These are phyloP conservation scores for Piloderma croceum DNA, from an alignment of 768 basidiomycete species.

Conservation along the genomic window DNA sequence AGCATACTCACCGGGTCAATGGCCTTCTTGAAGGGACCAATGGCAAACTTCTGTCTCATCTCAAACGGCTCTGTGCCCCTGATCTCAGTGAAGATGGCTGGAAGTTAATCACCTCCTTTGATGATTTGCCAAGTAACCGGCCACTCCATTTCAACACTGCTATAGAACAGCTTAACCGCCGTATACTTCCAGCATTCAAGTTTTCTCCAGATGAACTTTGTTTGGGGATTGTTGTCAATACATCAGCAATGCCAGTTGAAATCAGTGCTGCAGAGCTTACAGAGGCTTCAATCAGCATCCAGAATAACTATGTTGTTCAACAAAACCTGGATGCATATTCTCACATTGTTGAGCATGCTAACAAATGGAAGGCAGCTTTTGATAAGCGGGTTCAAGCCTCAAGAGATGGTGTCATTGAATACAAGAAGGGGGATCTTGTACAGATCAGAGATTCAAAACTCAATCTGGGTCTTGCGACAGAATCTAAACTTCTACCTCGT, in stretches of 20 bases:
- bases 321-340: constrained; percentile 26
- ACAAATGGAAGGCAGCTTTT: constrained; percentile 22
- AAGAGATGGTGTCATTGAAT: constrained; percentile 16
- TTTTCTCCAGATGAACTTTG: constrained; percentile 29
- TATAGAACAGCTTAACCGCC: constrained; percentile 14
- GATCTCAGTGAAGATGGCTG: constrained; percentile 12
- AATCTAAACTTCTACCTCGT: constrained; percentile 24
- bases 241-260: constrained; percentile 10
- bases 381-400: constrained; percentile 15
- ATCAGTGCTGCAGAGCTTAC: constrained; percentile 12
- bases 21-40: too few species aligned
- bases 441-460: constrained; percentile 26
- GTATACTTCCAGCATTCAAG: constrained; percentile 27
- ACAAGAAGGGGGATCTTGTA: constrained; percentile 23
- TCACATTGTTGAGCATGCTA: constrained; percentile 16
- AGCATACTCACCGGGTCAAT: too few species aligned
- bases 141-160: constrained; percentile 16
- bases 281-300: constrained; percentile 5
- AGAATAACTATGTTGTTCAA: constrained; percentile 27
- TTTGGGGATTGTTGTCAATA: constrained; percentile 27
- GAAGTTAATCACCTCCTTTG: constrained; percentile 6
- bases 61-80: constrained; percentile 17
- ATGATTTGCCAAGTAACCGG: constrained; percentile 18
- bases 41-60: constrained; percentile 14
- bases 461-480: constrained; percentile 22